These are phyloP conservation scores for Cinnamomum micranthum DNA, from an alignment of 164 flowering plant species.

Conservation along the genomic window DNA sequence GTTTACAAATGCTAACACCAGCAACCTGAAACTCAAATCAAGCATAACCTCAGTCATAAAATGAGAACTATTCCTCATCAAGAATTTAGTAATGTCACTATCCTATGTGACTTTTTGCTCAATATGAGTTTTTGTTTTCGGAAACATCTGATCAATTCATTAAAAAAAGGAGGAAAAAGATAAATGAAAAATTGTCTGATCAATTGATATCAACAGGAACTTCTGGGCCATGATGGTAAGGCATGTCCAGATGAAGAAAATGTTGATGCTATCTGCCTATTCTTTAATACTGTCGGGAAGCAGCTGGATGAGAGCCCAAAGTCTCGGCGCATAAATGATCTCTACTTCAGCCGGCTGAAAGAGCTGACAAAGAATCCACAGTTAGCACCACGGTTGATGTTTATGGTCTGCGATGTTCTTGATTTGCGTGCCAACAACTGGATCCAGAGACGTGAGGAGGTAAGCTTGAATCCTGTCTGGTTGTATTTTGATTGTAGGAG, in stretches of 20 bases:
- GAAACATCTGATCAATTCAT: not conserved
- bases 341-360: slow-evolving; percentile 64
- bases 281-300: slow-evolving; percentile 93
- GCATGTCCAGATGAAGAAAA: slow-evolving; percentile 89
- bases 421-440: slow-evolving; percentile 78
- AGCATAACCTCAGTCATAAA: no score
- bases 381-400: slow-evolving; percentile 67
- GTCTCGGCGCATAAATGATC: slow-evolving; percentile 67
- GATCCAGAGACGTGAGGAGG: slow-evolving; percentile 95
- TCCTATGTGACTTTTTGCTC: no score
- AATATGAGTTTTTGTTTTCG: no score
- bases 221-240: slow-evolving; percentile 66
- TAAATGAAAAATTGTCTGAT: not conserved
- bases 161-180: not conserved
- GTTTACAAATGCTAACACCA: no score
- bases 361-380: slow-evolving; percentile 63
- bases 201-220: slow-evolving; percentile 47
- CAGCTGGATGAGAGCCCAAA: slow-evolving; percentile 82
- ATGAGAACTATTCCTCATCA: no score
- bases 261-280: slow-evolving; percentile 96
- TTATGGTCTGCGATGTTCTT: slow-evolving; percentile 83
- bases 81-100: no score
- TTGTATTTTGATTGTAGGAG: no score
- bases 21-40: no score
- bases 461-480: slow-evolving; percentile 11